Conservation (phyloP, 495 filamentous ascomycete species). For the Penicillium robsamsonii region DNA sequence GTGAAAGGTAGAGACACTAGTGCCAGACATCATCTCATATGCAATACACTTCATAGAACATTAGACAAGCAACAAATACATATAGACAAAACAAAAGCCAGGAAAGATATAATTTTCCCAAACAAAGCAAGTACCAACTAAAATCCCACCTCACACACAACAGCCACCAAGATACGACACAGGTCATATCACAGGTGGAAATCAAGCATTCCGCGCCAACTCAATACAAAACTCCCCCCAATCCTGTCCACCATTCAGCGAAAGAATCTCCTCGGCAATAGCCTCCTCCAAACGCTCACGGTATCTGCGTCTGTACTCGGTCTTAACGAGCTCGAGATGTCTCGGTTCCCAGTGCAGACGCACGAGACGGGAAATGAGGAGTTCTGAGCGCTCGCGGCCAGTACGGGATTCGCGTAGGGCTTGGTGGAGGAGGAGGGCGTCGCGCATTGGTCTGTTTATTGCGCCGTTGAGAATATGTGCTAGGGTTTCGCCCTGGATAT, state of each 20-base stretch:
- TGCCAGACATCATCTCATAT: too few relatives aligned
- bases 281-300: constrained; percentile 63
- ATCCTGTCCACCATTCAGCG: constrained; percentile 38
- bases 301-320: constrained; percentile 69
- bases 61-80: too few relatives aligned
- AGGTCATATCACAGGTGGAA: not conserved
- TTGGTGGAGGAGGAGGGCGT: constrained; percentile 92
- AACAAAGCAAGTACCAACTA: too few relatives aligned
- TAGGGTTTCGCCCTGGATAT: constrained; percentile 78
- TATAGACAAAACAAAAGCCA: too few relatives aligned
- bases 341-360: constrained; percentile 80
- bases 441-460: constrained; percentile 91
- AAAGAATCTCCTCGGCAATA: constrained; percentile 50
- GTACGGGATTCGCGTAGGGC: constrained; percentile 64
- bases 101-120: too few relatives aligned
- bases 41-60: too few relatives aligned
- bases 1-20: too few relatives aligned
- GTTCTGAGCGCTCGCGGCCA: constrained; percentile 72
- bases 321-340: constrained; percentile 71
- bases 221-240: constrained; percentile 60
- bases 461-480: constrained; percentile 96
- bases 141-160: too few relatives aligned
- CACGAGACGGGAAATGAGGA: constrained; percentile 77
- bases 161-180: not conserved
- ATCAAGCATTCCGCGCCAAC: constrained; percentile 44